phyloP scores from a whole-genome alignment of 2,329 filamentous ascomycete genomes.

The Aplosporella prunicola region DNA sequence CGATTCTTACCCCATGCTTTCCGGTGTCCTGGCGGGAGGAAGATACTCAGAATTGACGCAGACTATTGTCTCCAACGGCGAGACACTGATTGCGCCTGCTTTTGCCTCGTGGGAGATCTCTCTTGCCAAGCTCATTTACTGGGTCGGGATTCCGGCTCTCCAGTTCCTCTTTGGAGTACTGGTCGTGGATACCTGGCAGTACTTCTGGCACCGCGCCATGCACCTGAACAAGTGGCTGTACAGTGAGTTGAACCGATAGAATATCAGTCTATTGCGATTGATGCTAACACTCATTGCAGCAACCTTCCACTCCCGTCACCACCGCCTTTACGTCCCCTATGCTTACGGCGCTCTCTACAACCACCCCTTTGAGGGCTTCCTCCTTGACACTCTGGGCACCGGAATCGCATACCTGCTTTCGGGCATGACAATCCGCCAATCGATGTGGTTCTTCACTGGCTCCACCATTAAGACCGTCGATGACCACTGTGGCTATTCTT shows the following conservation, averaged over 20 bases:
- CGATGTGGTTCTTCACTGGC: slow-evolving; percentile 79
- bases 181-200: slow-evolving; percentile 93
- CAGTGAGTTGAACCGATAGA: slow-evolving; percentile 48
- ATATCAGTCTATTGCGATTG: background rate
- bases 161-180: slow-evolving; percentile 68
- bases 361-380: slow-evolving; percentile 86
- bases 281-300: slow-evolving; percentile 37
- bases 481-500: slow-evolving; percentile 92
- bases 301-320: slow-evolving; percentile 88
- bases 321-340: slow-evolving; percentile 94
- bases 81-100: slow-evolving; percentile 47
- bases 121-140: slow-evolving; percentile 70
- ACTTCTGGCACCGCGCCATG: slow-evolving; percentile 93
- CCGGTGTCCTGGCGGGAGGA: slow-evolving; percentile 69
- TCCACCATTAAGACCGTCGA: slow-evolving; percentile 95
- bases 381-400: slow-evolving; percentile 83
- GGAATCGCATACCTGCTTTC: slow-evolving; percentile 73
- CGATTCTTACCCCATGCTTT: slow-evolving; percentile 60
- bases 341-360: slow-evolving; percentile 96
- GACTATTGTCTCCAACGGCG: slow-evolving; percentile 44
- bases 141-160: slow-evolving; percentile 61
- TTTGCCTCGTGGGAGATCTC: slow-evolving; percentile 79
- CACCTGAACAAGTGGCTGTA: slow-evolving; percentile 97
- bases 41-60: slow-evolving; percentile 64
- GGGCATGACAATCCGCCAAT: slow-evolving; percentile 75